phyloP scores from a whole-genome alignment of 768 basidiomycete genomes.

The Leucocoprinus leucothites region DNA sequence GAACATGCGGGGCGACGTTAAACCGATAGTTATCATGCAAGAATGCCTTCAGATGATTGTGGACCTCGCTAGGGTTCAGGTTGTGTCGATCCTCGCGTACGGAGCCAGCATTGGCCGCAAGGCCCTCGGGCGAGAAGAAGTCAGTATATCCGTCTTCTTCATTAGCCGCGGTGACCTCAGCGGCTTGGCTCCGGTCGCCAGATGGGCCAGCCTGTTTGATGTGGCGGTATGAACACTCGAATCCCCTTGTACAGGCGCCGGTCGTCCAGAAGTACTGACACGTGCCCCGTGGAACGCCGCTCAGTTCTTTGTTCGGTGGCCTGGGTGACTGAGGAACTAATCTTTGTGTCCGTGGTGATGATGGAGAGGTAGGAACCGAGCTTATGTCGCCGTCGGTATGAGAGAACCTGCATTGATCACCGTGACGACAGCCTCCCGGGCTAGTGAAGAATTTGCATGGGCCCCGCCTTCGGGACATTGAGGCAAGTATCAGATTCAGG shows the following conservation, averaged over 20 bases:
- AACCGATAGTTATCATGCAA: constrained; percentile 44
- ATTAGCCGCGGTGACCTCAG: constrained; percentile 22
- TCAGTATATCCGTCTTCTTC: constrained; percentile 39
- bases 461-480: no score
- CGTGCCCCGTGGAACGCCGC: constrained; percentile 22
- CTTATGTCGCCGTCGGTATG: no score
- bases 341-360: no score
- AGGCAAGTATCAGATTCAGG: no score
- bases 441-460: no score
- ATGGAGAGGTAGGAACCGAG: no score
- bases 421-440: no score
- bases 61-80: constrained; percentile 45
- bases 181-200: constrained; percentile 3
- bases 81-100: background rate
- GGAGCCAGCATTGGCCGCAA: constrained; percentile 11
- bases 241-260: constrained; percentile 45
- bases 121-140: constrained; percentile 33
- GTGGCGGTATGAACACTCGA: constrained; percentile 43
- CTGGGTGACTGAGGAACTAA: constrained; percentile 1
- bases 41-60: constrained; percentile 41
- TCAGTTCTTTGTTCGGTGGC: constrained; percentile 20
- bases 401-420: no score
- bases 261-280: constrained; percentile 47
- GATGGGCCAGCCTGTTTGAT: constrained; percentile 3
- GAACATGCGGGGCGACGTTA: constrained; percentile 34